Evolutionary conservation across 345 rosid genomes (phyloP).

Genomic region (Bruguiera gymnorhiza): DNA sequence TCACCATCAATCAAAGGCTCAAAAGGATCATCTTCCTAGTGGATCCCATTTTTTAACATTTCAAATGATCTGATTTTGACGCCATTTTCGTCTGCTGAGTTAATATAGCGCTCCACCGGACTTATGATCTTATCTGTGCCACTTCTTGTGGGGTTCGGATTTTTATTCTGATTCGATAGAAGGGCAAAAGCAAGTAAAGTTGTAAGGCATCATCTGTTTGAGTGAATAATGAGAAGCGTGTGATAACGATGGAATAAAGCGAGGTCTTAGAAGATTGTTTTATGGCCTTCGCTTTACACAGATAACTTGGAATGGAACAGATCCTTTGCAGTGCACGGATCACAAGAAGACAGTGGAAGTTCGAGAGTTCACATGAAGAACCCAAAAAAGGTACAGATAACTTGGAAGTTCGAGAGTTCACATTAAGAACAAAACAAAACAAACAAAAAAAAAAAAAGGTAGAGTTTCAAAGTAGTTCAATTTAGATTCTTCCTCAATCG

Average conservation of each 20-base stretch:
- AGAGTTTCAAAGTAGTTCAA: slow-evolving; percentile 3
- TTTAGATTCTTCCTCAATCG: slow-evolving; percentile 20
- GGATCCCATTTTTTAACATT: not conserved
- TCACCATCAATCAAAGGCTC: too few species aligned
- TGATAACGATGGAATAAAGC: slow-evolving; percentile 36
- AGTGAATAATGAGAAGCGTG: slow-evolving; percentile 18
- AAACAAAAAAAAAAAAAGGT: not conserved
- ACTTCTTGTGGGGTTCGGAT: slow-evolving; percentile 30
- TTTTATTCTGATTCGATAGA: slow-evolving; percentile 5
- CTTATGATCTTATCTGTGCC: not conserved
- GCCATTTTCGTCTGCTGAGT: not conserved
- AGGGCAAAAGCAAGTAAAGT: not conserved
- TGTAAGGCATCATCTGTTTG: not conserved
- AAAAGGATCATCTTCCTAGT: not conserved
- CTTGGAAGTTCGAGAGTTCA: not conserved
- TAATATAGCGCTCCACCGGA: not conserved
- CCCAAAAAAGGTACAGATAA: not conserved
- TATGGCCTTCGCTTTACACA: slow-evolving; percentile 9
- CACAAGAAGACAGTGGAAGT: not conserved
- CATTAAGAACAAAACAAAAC: not conserved
- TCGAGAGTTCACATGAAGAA: not conserved
- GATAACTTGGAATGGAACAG: not conserved
- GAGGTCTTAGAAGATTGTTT: slow-evolving; percentile 19
- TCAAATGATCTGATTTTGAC: not conserved
- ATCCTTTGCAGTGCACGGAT: slow-evolving; percentile 16